phyloP scores from a whole-genome alignment of 2,329 filamentous ascomycete species.

The Metarhizium humberi region DNA sequence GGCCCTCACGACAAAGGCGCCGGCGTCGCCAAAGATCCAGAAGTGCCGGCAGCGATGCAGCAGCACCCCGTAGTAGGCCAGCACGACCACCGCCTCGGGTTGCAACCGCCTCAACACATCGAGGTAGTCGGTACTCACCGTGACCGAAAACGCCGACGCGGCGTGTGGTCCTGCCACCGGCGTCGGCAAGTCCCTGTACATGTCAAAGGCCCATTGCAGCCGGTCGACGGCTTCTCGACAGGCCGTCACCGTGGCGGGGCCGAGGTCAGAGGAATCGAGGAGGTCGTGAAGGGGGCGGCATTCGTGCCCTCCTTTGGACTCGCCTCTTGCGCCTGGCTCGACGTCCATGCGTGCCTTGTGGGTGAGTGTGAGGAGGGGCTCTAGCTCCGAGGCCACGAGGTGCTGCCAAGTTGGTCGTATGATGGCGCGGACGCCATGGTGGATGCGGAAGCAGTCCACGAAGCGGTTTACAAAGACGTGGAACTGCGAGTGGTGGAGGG shows the following conservation, averaged over 20 bases:
- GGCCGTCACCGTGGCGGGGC: slow-evolving; percentile 15
- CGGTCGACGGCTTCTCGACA: slow-evolving; percentile 19
- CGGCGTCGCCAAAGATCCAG: slow-evolving; percentile 35
- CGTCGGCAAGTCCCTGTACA: slow-evolving; percentile 16
- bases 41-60: slow-evolving; percentile 29
- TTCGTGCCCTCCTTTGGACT: slow-evolving; percentile 8
- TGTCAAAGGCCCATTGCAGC: slow-evolving; percentile 26
- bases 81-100: slow-evolving; percentile 33
- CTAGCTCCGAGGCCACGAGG: slow-evolving; percentile 26
- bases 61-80: slow-evolving; percentile 40
- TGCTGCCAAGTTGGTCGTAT: slow-evolving; percentile 23
- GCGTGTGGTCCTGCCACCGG: slow-evolving; percentile 18
- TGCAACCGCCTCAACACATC: slow-evolving; percentile 24
- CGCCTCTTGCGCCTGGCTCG: not conserved
- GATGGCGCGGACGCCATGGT: slow-evolving; percentile 31
- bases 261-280: slow-evolving; percentile 22
- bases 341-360: slow-evolving; percentile 5
- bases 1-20: slow-evolving; percentile 20
- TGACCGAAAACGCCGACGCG: slow-evolving; percentile 22
- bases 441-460: slow-evolving; percentile 30
- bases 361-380: slow-evolving; percentile 15
- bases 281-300: slow-evolving; percentile 18
- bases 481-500: slow-evolving; percentile 18
- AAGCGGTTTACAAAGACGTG: slow-evolving; percentile 30
- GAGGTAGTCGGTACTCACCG: slow-evolving; percentile 23